Conservation (phyloP, 2,329 filamentous ascomycete species). For the Botryotinia convoluta region DNA sequence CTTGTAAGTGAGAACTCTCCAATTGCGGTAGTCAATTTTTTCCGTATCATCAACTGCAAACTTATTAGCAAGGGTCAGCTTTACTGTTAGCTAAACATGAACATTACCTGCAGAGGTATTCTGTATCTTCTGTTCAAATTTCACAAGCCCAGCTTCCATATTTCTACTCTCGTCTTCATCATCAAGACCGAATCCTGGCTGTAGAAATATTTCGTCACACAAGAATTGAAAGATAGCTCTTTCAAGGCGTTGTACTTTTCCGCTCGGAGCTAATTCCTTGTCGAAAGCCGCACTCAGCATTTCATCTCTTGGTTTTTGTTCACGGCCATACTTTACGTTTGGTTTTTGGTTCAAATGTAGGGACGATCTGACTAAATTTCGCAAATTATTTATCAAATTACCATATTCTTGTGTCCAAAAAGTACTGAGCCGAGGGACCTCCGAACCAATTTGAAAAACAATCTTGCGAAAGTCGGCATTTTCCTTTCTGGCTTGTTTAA, state of each 20-base stretch:
- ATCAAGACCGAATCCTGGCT: conserved; percentile 19
- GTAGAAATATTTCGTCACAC: not conserved
- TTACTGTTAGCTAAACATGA: no score
- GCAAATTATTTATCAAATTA: no score
- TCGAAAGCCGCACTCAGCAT: not conserved
- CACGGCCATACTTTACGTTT: no score
- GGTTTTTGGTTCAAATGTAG: no score
- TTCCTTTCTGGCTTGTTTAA: no score
- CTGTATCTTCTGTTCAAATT: not conserved
- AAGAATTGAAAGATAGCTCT: conserved; percentile 16
- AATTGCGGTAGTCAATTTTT: not conserved
- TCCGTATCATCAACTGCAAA: not conserved
- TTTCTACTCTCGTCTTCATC: not conserved
- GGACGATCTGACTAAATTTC: no score
- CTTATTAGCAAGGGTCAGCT: not conserved
- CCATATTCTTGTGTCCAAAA: no score
- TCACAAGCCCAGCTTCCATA: conserved; percentile 8
- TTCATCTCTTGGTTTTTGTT: not conserved
- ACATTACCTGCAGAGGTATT: not conserved
- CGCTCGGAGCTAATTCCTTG: accelerated
- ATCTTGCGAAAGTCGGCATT: no score
- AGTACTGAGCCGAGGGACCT: no score
- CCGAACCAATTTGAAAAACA: no score
- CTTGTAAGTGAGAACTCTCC: not conserved
- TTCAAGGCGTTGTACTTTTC: no score